Percentiles rank a stretch among this genome's conserved stretches.
phyloP scores from a whole-genome alignment of 1,284 basidiomycete species.

The Cryptococcus sp. region DNA sequence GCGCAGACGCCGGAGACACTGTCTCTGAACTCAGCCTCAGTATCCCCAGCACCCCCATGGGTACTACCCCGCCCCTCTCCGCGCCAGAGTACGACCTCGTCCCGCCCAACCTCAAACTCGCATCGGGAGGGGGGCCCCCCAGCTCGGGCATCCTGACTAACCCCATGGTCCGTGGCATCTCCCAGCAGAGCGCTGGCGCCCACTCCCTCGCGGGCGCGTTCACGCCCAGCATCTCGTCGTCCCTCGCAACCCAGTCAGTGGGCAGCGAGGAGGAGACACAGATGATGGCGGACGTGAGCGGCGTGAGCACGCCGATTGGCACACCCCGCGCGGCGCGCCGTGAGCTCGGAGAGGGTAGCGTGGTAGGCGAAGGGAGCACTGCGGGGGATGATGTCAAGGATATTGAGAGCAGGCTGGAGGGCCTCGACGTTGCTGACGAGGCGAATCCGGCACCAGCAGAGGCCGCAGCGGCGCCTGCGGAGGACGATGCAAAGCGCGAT shows the following conservation, averaged over 20 bases:
- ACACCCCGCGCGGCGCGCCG: slow-evolving; percentile 38
- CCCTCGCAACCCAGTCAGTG: slow-evolving; percentile 30
- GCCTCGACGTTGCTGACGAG: slow-evolving; percentile 8
- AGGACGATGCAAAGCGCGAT: neutral
- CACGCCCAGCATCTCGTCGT: slow-evolving; percentile 28
- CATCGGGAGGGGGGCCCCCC: slow-evolving; percentile 15
- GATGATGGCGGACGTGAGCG: slow-evolving; percentile 43
- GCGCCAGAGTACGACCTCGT: slow-evolving; percentile 34
- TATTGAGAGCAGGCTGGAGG: slow-evolving; percentile 8
- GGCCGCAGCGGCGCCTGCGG: slow-evolving; percentile 5
- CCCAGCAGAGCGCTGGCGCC: slow-evolving; percentile 7
- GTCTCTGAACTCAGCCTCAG: slow-evolving; percentile 33
- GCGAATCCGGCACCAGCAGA: neutral
- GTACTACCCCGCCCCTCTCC: slow-evolving; percentile 11
- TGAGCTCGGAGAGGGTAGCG: slow-evolving; percentile 31
- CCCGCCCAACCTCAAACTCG: slow-evolving; percentile 36
- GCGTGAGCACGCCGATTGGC: slow-evolving; percentile 41
- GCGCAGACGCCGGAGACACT: slow-evolving; percentile 43
- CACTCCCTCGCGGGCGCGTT: slow-evolving; percentile 4
- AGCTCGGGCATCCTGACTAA: slow-evolving; percentile 7
- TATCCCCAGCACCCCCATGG: slow-evolving; percentile 38
- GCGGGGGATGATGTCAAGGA: slow-evolving; percentile 14
- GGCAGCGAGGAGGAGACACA: slow-evolving; percentile 28
- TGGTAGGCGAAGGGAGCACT: slow-evolving; percentile 20
- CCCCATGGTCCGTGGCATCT: slow-evolving; percentile 17